Evolutionary conservation across 2,329 filamentous ascomycete genomes (phyloP), one percentile per base, ranked within the genome.

Genomic region (Claviceps quebecensis): DNA sequence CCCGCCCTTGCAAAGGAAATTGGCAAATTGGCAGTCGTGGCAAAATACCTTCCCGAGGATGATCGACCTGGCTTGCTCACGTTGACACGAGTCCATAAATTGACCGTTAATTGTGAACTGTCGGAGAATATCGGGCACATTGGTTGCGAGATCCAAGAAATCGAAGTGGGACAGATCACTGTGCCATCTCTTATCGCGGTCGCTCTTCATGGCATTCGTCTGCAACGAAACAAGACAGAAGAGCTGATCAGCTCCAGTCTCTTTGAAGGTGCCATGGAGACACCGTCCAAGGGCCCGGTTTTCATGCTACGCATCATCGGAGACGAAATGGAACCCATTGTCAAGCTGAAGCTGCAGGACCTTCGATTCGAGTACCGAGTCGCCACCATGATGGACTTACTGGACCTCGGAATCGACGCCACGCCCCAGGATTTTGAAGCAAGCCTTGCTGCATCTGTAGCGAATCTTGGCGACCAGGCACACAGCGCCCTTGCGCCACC

Each of bases 1-100:
- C 78, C 83, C 7, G 75, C 76, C 11, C 75, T 98, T 8, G 83
- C 78, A 0, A 83, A 86, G 56, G 93, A 98, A 60, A 65, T 97
- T 47, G 76, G 84, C 5, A 87, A 86, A 57, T 72, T 98, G 5
- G 87, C 89, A 0, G 90, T 83, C 0, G 88, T 98, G 26, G 80
- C 91, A 6, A 97, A 96, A 63, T 97, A 97, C 63, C 74, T 98
- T 2, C 91, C 93, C 0, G 91, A 98, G 59, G 93, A 98, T 65
- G 91, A 98, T 59, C 80, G 90, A 1, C 93, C 93, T 2, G 93
- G 93, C 0, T 72, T 97, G 19, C 72, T 98, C 39, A 89, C 84
- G 0, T 72, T 98, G 39, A 73, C 77, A 0, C 72, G 80, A 34
- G 65, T 96, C 50, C 78, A 81, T 49, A 78, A 81, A 17, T 59